Conservation (phyloP, 768 basidiomycete genomes). For the Suillus hirtellus region DNA sequence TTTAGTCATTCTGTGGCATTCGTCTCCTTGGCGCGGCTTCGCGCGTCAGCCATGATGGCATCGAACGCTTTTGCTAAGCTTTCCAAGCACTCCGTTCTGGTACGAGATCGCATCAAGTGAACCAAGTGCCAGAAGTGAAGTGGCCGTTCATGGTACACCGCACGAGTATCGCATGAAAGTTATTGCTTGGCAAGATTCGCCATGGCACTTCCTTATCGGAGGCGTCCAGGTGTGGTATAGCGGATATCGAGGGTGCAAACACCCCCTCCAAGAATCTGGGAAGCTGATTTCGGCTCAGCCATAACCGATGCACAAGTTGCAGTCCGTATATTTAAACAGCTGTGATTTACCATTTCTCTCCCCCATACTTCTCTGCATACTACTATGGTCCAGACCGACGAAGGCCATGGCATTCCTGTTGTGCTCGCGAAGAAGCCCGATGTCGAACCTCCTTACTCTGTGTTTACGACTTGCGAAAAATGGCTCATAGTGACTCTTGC, state of each 20-base stretch:
- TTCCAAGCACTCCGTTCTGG: background rate
- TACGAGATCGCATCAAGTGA: background rate
- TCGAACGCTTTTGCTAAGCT: background rate
- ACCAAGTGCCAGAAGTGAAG: conserved; percentile 5
- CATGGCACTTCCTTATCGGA: background rate
- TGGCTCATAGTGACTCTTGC: conserved; percentile 62
- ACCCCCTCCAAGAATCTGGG: background rate
- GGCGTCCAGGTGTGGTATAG: background rate
- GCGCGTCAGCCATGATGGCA: background rate
- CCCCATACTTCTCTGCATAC: background rate
- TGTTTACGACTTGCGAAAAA: conserved; percentile 55
- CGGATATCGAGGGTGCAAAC: background rate
- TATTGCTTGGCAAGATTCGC: conserved; percentile 4
- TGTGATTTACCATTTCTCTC: background rate
- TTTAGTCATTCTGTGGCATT: background rate
- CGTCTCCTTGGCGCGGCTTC: conserved; percentile 1
- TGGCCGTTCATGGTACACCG: background rate
- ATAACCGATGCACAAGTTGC: background rate
- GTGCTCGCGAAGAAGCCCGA: background rate
- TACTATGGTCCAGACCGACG: background rate
- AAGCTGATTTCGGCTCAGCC: background rate
- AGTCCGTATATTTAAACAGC: background rate
- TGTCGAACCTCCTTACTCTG: conserved; percentile 34
- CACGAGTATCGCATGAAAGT: background rate
- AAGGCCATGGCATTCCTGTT: background rate